Evolutionary conservation across 805 yeast species (phyloP).

Genomic region (Wickerhamiella occidentalis): DNA sequence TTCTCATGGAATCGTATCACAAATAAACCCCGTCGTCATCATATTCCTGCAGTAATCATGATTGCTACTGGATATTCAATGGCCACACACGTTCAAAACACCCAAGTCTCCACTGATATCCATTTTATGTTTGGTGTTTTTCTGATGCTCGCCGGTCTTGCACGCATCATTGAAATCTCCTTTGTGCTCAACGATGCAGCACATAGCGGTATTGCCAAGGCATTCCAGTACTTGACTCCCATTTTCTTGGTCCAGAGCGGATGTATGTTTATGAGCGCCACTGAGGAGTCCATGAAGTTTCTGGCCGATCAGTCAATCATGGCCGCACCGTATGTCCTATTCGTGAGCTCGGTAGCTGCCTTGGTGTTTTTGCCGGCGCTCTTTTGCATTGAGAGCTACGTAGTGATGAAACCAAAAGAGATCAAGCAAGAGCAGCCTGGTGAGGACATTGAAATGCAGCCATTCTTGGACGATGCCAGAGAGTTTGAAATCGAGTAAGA

Average conservation of each 20-base stretch:
- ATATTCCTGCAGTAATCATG: conserved; percentile 69
- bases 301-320: conserved; percentile 69
- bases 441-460: conserved; percentile 24
- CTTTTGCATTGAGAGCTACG: conserved; percentile 46
- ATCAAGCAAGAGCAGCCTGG: conserved; percentile 13
- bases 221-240: conserved; percentile 83
- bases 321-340: conserved; percentile 69
- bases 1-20: conserved; percentile 47
- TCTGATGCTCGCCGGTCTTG: conserved; percentile 64
- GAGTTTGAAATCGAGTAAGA: conserved; percentile 22
- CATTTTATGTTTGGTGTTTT: conserved; percentile 78
- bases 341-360: conserved; percentile 61
- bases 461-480: conserved; percentile 20
- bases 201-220: conserved; percentile 36
- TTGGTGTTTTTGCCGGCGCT: conserved; percentile 56
- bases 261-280: conserved; percentile 79
- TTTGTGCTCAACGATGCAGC: conserved; percentile 52
- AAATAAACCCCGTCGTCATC: conserved; percentile 43
- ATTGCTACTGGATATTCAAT: conserved; percentile 89
- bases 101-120: conserved; percentile 69
- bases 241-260: conserved; percentile 71
- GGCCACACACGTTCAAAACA: conserved; percentile 75
- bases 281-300: conserved; percentile 68
- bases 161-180: conserved; percentile 67
- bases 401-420: conserved; percentile 28